Conservation (phyloP, 768 basidiomycete species). For the Glaciozyma antarctica region DNA sequence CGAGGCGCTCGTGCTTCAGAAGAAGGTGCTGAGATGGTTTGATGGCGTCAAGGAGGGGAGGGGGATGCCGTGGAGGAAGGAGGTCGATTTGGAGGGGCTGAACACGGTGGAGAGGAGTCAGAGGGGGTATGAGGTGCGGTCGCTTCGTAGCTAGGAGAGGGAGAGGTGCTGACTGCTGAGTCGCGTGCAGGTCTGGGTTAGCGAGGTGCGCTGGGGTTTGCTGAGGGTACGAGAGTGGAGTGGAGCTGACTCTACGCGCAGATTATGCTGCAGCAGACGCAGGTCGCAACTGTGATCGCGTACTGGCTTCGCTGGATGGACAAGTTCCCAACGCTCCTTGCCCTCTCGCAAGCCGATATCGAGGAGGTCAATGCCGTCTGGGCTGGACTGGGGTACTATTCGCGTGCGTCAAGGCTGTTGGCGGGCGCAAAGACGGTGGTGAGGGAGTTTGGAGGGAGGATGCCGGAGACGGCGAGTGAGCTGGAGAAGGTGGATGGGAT, state of each 20-base stretch:
- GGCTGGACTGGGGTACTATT: slow-evolving; percentile 50
- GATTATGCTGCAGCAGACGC: slow-evolving; percentile 95
- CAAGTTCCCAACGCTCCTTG: slow-evolving; percentile 25
- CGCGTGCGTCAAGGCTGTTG: slow-evolving; percentile 53
- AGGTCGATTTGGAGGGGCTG: slow-evolving; percentile 47
- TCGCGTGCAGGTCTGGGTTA: slow-evolving; percentile 62
- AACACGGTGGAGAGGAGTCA: slow-evolving; percentile 59
- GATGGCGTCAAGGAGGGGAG: slow-evolving; percentile 54
- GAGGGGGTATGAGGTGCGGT: slow-evolving; percentile 76
- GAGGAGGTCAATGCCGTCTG: slow-evolving; percentile 81
- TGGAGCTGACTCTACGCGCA: slow-evolving; percentile 43
- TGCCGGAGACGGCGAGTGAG: slow-evolving; percentile 69
- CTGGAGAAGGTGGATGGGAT: slow-evolving; percentile 83
- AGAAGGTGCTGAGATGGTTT: slow-evolving; percentile 54
- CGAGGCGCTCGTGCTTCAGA: slow-evolving; percentile 23
- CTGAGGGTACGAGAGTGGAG: slow-evolving; percentile 27
- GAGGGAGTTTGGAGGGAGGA: slow-evolving; percentile 53
- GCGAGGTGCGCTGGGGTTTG: slow-evolving; percentile 32
- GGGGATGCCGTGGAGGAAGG: slow-evolving; percentile 87
- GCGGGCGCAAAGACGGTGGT: slow-evolving; percentile 74
- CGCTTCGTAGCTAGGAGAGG: background rate
- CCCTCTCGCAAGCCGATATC: slow-evolving; percentile 53
- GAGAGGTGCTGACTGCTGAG: background rate
- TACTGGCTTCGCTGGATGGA: slow-evolving; percentile 63
- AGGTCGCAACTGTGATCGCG: slow-evolving; percentile 78